Evolutionary conservation across 306 rosid species (phyloP).

Genomic region (Lagenaria siceraria): DNA sequence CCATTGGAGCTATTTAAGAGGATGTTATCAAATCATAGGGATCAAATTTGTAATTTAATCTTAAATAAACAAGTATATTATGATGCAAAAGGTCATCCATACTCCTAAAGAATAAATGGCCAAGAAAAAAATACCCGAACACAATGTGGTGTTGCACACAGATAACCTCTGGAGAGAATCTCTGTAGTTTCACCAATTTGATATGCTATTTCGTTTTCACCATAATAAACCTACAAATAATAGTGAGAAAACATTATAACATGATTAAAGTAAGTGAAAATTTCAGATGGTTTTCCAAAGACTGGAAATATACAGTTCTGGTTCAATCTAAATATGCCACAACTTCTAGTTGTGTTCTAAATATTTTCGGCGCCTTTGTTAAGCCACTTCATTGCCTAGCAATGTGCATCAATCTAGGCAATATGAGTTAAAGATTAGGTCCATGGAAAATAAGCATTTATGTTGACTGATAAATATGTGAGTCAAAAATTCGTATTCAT

Average conservation of each 20-base stretch:
- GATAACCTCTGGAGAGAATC: constrained; percentile 79
- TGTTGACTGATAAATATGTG: background rate
- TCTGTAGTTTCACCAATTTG: constrained; percentile 95
- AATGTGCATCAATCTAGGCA: background rate
- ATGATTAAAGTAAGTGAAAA: background rate
- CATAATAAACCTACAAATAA: constrained; percentile 52
- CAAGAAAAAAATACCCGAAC: constrained; percentile 45
- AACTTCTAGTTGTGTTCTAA: too few species aligned
- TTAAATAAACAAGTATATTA: background rate
- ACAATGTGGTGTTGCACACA: constrained; percentile 97
- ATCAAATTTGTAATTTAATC: too few species aligned
- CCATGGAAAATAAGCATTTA: background rate
- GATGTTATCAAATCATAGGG: too few species aligned
- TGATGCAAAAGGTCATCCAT: background rate
- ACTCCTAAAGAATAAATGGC: background rate
- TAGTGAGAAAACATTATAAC: background rate
- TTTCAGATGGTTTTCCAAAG: background rate
- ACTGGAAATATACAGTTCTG: too few species aligned
- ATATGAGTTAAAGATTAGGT: background rate
- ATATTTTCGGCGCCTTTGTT: too few species aligned
- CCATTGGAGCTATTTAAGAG: too few species aligned
- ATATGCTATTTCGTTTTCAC: constrained; percentile 78
- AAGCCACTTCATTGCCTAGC: background rate
- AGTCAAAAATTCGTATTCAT: background rate
- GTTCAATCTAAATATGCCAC: too few species aligned